phyloP scores from a whole-genome alignment of 2,329 filamentous ascomycete species.

The Penicillium sp. region DNA sequence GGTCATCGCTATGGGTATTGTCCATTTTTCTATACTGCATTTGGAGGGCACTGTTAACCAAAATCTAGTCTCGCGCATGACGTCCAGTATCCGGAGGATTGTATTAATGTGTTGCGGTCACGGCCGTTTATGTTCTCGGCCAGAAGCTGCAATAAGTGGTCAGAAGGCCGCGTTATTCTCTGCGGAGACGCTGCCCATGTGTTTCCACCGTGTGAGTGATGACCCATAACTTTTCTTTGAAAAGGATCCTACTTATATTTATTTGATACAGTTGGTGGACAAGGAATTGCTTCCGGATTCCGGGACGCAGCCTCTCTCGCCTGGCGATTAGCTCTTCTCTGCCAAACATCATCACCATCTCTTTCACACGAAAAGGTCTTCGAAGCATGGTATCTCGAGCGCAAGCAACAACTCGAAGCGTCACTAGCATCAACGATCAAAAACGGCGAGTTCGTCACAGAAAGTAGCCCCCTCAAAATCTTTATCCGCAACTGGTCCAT shows the following conservation, averaged over 20 bases:
- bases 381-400: conserved; percentile 31
- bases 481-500: conserved; percentile 31
- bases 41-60: conserved; percentile 10
- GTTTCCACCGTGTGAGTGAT: conserved; percentile 45
- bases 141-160: conserved; percentile 48
- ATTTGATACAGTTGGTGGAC: conserved; percentile 32
- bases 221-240: neutral
- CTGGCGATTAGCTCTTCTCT: conserved; percentile 34
- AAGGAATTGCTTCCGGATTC: conserved; percentile 41
- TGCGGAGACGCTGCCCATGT: conserved; percentile 52
- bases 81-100: conserved; percentile 42
- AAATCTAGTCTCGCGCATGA: conserved; percentile 20
- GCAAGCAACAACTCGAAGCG: conserved; percentile 35
- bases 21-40: neutral
- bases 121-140: conserved; percentile 46
- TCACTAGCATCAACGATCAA: conserved; percentile 32
- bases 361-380: conserved; percentile 23
- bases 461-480: conserved; percentile 26
- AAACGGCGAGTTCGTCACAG: conserved; percentile 32
- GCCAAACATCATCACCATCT: conserved; percentile 13
- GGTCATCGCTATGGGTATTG: conserved; percentile 3
- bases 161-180: conserved; percentile 38
- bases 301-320: conserved; percentile 35
- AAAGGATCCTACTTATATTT: neutral
- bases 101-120: conserved; percentile 45